A percentile compares a stretch with the other conserved stretches of the same genome.
These are phyloP conservation scores for Oxalis stricta DNA, from an alignment of 441 rosid genomes.

Conservation along the genomic window DNA sequence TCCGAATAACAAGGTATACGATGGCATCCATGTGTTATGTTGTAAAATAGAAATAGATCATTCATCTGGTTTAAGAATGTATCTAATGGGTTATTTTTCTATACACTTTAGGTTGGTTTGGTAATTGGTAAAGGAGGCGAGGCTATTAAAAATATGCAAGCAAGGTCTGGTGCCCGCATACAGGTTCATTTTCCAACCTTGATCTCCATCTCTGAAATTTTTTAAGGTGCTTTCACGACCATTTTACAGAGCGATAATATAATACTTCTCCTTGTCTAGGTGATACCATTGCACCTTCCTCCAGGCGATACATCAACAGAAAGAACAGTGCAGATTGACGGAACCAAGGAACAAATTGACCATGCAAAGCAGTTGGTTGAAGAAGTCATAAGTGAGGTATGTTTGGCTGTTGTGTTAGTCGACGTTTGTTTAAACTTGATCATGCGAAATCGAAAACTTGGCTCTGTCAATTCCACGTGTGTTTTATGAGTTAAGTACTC, in stretches of 20 bases:
- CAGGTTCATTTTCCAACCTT: constrained; percentile 39
- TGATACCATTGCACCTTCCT: constrained; percentile 88
- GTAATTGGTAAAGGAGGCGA: constrained; percentile 99
- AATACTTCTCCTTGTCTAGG: constrained; percentile 24
- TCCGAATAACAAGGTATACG: constrained; percentile 87
- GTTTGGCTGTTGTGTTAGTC: constrained; percentile 21
- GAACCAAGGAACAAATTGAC: constrained; percentile 85
- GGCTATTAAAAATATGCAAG: constrained; percentile 92
- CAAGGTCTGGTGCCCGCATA: constrained; percentile 77
- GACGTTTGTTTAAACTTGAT: not conserved
- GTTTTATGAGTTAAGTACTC: not conserved
- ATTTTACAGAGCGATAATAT: no score
- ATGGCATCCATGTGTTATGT: not conserved
- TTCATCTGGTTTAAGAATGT: constrained; percentile 3
- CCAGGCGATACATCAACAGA: constrained; percentile 79
- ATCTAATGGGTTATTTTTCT: constrained; percentile 14
- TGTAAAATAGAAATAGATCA: not conserved
- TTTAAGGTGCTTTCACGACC: no score
- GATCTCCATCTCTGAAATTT: not conserved
- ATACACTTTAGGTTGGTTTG: constrained; percentile 86
- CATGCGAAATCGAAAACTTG: not conserved
- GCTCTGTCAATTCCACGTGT: not conserved
- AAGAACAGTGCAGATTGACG: constrained; percentile 79
- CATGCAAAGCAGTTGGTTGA: constrained; percentile 79
- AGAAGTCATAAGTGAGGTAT: constrained; percentile 98